Base-by-base conservation (phyloP, 2,329 filamentous ascomycete species). In the Botrytis sinoallii region DNA sequence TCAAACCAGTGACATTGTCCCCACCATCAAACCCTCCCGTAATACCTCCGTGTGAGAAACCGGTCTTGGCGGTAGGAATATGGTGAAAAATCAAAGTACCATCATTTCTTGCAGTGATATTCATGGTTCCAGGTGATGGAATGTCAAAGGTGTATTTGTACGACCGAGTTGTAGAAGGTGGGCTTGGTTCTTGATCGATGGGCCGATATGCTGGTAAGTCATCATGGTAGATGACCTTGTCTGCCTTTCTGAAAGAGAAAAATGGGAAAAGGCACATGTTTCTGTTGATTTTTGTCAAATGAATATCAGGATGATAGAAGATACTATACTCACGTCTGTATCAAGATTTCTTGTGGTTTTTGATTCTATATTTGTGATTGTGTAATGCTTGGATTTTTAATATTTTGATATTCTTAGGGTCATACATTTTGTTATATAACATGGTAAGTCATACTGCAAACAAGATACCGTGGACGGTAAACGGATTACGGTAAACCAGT, bases 131-230 rank as follows among this genome's bases (percentile, higher is more conserved):
- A 35, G 46, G 20, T 16, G 22, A 68, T 48, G 46, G 46, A 22
- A 68, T 55, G 7, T 35, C 6, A 35, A 35, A 35, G 6, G 35
- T 35, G 6, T 35, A 35, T 35, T 35, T 35, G 6, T 35, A 35
- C 6, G 6, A 35, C 6, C 6, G 6, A 35, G 6, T 35, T 35
- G 35, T 35, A 35, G 6, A 35, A 35, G 6, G 6, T 35, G 6
- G 6, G n/a, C 5, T 63, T 63, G 60, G 25, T 68, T 68, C 44
- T 32, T 52, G 25, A 10, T 35, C 25, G 46, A 68, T 35, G 52
- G 20, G 65, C 16, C 25, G 65, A n/a, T 68, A 68, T 68, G 14
- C 16, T 38, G 65, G 65, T 55, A 68, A 55, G 22, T 68, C 46
- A 52, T 68, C 22, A 55, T 38, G 38, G 6, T 55, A 55, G 10